phyloP scores from a whole-genome alignment of 2,329 filamentous ascomycete species.

The Pseudopithomyces chartarum region DNA sequence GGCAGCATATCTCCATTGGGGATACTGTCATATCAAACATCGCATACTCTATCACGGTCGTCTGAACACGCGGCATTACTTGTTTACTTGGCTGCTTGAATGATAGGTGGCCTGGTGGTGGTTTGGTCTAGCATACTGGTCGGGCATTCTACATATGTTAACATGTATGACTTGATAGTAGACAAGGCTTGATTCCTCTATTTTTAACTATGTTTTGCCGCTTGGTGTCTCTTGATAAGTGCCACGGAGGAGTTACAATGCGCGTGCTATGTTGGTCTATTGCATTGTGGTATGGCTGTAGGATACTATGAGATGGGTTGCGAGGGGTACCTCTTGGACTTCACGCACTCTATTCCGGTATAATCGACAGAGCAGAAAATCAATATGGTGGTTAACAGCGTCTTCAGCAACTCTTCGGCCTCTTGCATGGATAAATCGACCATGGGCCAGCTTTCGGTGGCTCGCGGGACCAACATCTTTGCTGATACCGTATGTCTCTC shows the following conservation, averaged over 20 bases:
- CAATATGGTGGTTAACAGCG: background rate
- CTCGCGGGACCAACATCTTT: background rate
- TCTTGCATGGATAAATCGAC: background rate
- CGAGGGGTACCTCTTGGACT: conserved; percentile 8
- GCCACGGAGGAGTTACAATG: conserved; percentile 2
- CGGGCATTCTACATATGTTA: background rate
- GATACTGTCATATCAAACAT: conserved; percentile 9
- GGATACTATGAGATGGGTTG: conserved; percentile 1
- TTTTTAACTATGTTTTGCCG: background rate
- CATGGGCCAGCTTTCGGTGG: background rate
- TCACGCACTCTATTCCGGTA: conserved; percentile 8
- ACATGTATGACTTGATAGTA: conserved; percentile 2
- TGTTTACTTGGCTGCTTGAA: background rate
- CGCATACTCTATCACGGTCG: conserved; percentile 9
- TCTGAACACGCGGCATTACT: conserved; percentile 7
- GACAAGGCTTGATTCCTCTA: conserved; percentile 5
- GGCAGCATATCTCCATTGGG: background rate
- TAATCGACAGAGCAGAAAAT: background rate
- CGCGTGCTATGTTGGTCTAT: conserved; percentile 1
- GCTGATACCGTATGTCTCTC: background rate
- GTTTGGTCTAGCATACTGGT: background rate
- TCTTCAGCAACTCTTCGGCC: background rate
- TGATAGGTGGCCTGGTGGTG: conserved; percentile 3
- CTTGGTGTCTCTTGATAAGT: background rate
- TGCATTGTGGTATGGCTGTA: background rate